These are phyloP conservation scores for Medicago arabica DNA, from an alignment of 306 rosid genomes.

Conservation along the genomic window DNA sequence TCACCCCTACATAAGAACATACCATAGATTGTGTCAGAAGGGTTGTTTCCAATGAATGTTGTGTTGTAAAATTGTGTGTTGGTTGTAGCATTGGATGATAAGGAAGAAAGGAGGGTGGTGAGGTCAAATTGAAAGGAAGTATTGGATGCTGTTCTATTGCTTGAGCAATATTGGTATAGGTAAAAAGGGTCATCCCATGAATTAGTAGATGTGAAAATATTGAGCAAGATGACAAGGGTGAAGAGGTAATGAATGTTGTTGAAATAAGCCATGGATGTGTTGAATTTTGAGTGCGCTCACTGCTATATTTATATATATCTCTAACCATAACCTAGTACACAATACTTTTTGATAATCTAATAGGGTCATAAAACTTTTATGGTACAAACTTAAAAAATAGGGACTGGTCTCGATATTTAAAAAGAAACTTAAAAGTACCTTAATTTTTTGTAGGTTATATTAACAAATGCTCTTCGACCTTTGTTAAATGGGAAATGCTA, in stretches of 20 bases:
- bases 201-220: slow-evolving; percentile 2
- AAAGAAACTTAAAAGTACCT: no score
- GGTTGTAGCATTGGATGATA: slow-evolving; percentile 12
- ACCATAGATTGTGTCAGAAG: slow-evolving; percentile 16
- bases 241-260: background rate
- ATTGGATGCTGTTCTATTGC: background rate
- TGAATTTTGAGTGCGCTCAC: background rate
- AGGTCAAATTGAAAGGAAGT: slow-evolving; percentile 8
- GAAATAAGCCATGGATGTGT: background rate
- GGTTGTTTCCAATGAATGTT: slow-evolving; percentile 6
- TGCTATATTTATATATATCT: no score
- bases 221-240: background rate
- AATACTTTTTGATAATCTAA: background rate
- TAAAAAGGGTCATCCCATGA: slow-evolving; percentile 23
- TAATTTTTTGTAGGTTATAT: no score
- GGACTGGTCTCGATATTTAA: no score
- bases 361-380: background rate
- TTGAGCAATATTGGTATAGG: slow-evolving; percentile 3
- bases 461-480: no score
- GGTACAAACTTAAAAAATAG: background rate
- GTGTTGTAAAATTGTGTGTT: slow-evolving; percentile 9
- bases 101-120: slow-evolving; percentile 1
- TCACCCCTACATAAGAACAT: slow-evolving; percentile 28
- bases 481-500: no score
- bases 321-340: no score